Percentiles rank a stretch among this genome's conserved stretches.
Conservation (phyloP, 176 grass and related monocot genomes). For the Aegilops sharonensis region DNA sequence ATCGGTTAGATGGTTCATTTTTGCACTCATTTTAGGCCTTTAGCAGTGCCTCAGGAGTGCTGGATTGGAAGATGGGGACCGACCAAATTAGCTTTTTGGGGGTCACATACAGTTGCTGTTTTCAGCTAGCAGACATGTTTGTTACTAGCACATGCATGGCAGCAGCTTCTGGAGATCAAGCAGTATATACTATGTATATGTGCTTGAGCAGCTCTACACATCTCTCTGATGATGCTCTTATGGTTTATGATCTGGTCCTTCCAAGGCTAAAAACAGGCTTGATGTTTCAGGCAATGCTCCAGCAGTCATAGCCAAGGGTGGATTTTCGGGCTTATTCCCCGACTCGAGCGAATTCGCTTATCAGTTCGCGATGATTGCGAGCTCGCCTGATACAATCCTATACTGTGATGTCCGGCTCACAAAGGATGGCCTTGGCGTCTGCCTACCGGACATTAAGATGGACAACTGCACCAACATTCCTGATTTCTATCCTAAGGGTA, state of each 20-base stretch:
- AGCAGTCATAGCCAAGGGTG: slow-evolving; percentile 66
- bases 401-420: slow-evolving; percentile 81
- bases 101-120: neutral
- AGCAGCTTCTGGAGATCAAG: slow-evolving; percentile 1
- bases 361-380: slow-evolving; percentile 25
- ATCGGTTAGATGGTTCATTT: neutral
- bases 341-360: slow-evolving; percentile 68
- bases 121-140: slow-evolving; percentile 1
- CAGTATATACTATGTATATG: neutral
- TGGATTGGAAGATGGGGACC: neutral
- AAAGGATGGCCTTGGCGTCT: slow-evolving; percentile 69
- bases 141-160: neutral
- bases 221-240: neutral
- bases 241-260: neutral
- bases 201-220: neutral
- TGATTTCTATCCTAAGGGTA: slow-evolving; percentile 16
- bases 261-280: neutral
- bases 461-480: slow-evolving; percentile 66
- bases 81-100: neutral
- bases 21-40: neutral
- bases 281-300: slow-evolving; percentile 64
- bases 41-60: neutral
- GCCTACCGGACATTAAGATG: slow-evolving; percentile 70
- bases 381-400: slow-evolving; percentile 49
- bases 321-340: slow-evolving; percentile 83